These are phyloP conservation scores for Senna tora DNA, from an alignment of 306 rosid species.

Conservation along the genomic window DNA sequence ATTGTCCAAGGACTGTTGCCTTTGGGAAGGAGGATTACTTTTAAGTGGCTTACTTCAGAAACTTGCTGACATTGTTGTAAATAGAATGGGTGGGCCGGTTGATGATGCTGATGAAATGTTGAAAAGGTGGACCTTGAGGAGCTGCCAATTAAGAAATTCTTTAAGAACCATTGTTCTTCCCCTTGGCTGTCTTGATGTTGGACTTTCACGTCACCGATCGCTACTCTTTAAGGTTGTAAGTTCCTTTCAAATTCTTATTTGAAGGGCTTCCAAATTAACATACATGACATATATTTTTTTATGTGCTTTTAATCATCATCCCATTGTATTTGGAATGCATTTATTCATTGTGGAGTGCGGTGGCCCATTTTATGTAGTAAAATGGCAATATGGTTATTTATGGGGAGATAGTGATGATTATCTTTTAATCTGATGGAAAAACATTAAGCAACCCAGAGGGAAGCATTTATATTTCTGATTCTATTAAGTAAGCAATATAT, in stretches of 20 bases:
- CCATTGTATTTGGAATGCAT: slow-evolving; percentile 15
- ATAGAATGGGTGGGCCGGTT: slow-evolving; percentile 97
- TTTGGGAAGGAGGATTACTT: slow-evolving; percentile 63
- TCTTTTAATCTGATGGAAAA: slow-evolving; percentile 5
- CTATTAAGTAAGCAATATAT: slow-evolving; percentile 22
- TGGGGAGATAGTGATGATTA: slow-evolving; percentile 16
- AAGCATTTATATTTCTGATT: slow-evolving; percentile 6
- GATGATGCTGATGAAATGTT: slow-evolving; percentile 78
- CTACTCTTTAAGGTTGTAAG: slow-evolving; percentile 87
- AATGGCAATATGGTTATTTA: slow-evolving; percentile 12
- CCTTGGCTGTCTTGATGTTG: slow-evolving; percentile 86
- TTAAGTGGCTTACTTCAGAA: slow-evolving; percentile 83
- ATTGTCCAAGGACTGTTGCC: slow-evolving; percentile 54
- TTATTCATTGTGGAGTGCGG: slow-evolving; percentile 9
- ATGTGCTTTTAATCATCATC: slow-evolving; percentile 16
- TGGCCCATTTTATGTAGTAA: slow-evolving; percentile 29
- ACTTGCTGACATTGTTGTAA: slow-evolving; percentile 86
- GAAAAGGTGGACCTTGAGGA: slow-evolving; percentile 76
- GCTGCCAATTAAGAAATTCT: slow-evolving; percentile 70
- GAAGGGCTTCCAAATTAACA: slow-evolving; percentile 12
- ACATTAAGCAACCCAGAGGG: neutral
- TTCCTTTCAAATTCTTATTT: slow-evolving; percentile 26
- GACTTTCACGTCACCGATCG: slow-evolving; percentile 98
- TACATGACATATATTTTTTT: slow-evolving; percentile 5
- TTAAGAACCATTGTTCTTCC: slow-evolving; percentile 72